Evolutionary conservation across 1,139 yeast genomes (phyloP), one percentile per base, ranked within the genome.

Genomic region (Suhomyces chickasaworum): DNA sequence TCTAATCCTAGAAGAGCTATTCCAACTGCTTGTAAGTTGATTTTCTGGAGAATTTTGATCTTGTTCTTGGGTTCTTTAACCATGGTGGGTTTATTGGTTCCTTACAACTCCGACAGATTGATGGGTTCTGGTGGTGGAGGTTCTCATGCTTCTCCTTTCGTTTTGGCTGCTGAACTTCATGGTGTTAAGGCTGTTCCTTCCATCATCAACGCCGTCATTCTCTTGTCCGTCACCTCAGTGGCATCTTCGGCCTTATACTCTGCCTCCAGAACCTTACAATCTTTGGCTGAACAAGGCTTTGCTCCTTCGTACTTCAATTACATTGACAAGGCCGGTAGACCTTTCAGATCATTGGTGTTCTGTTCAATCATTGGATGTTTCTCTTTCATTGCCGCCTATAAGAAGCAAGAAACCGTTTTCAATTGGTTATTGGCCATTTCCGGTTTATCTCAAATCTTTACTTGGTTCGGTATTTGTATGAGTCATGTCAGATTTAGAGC

Each of bases 181-280:
- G 69, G 69, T n/a, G 68, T 72, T 23, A 56, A 55, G 39, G 77
- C 61, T 15, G 66, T 72, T 40, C 72, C 77, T 10, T 68, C 69
- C 45, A 67, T 74, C 51, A 70, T 73, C 51, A 74, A 74, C 52
- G 65, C 77, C 6, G 76, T 70, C 34, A 74, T 74, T 53, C 64
- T 73, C 51, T 59, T 73, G 48, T 71, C 77, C 5, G 78, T 74
- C 33, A 71, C 77, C 4, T 71, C 77, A 9, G 78, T 74, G 45
- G 78, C 75, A 21, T 68, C 75, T 4, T 67, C 75, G 16, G 69
- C 78, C 23, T 66, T 73, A 60, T 74, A 74, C 59, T 70, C 77
- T 6, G 64, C 75, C 20, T 70, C 75, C 39, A 66, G 78, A 62
- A 65, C 74, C 42, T 68, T 74, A 49, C 73, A 72, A 49, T 69